Percentiles rank a stretch among this genome's conserved stretches.
Evolutionary conservation across 345 rosid species (phyloP).

Genomic region (Streptanthus diversifolius): DNA sequence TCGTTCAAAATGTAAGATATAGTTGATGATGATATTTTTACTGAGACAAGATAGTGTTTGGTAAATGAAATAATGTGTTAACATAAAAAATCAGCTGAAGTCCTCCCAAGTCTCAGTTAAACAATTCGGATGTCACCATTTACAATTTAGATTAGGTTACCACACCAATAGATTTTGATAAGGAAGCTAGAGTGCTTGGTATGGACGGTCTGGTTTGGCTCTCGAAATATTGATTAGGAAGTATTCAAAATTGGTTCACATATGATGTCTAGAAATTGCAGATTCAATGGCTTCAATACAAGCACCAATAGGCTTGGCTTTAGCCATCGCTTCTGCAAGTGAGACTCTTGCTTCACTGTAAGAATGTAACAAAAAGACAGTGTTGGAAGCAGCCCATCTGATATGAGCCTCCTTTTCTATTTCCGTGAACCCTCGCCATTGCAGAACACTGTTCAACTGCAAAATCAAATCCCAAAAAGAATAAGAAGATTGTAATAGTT

Average conservation of each 20-base stretch:
- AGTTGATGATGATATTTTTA: too few species aligned
- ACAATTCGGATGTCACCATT: too few species aligned
- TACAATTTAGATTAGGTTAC: too few species aligned
- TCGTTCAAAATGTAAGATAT: too few species aligned
- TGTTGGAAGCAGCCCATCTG: conserved; percentile 48
- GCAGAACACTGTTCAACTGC: conserved; percentile 43
- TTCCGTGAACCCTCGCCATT: conserved; percentile 38
- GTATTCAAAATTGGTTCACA: not conserved
- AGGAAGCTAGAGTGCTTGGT: too few species aligned
- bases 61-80: too few species aligned
- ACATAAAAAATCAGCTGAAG: too few species aligned
- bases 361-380: conserved; percentile 29
- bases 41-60: too few species aligned
- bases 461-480: not conserved
- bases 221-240: not conserved
- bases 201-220: not conserved
- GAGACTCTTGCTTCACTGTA: conserved; percentile 31
- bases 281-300: conserved; percentile 49
- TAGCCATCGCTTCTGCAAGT: conserved; percentile 46
- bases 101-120: too few species aligned
- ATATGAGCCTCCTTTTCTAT: conserved; percentile 37
- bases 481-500: not conserved
- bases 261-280: not conserved
- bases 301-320: conserved; percentile 37
- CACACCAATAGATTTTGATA: too few species aligned